Base-by-base conservation (phyloP, 768 basidiomycete species). In the Trametopsis cervina region DNA sequence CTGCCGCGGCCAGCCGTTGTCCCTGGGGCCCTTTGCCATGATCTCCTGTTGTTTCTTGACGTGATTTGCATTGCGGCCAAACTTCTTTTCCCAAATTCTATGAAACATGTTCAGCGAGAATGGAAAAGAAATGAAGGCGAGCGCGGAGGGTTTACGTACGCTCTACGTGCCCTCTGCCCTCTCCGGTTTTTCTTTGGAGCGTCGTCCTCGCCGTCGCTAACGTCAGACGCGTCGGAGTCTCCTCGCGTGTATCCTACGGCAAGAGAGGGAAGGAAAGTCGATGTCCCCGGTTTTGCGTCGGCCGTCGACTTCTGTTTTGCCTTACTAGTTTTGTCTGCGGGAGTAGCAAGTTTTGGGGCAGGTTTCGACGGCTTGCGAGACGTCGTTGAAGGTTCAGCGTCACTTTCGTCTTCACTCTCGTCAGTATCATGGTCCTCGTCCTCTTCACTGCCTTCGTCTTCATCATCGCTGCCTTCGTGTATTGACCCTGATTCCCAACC, bases 61-160 rank as follows among this genome's bases (percentile, higher is more conserved):
- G 64, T 98, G 95, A 62, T 95, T 96, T 20, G 95, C 94, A 52
- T 83, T 80, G 51, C 73, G 77, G 41, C 95, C 95, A 57, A 81
- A 98, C 65, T 93, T 97, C 69, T 92, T 94, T 68, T 97, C 95
- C 94, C 95, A 97, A 55, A 98, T 96, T 2, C 94, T 97, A 44
- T 40, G 33, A 33, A 45, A 25, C 38, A 11, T 38, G 18, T 37
- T 44, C 22, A 53, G 46, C 15, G 13, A 35, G 39, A 13, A 37
- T 17, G n/a, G n/a, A n/a, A n/a, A n/a, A n/a, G n/a, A n/a, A n/a
- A n/a, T n/a, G n/a, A 29, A 36, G 35, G 26, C 33, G 43, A 35
- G 39, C 29, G 10, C 42, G 45, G 25, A 57, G 49, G 43, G 26
- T 3, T 9, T 10, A 84, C 94, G 77, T 64, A 96, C 96, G 88